A percentile compares a stretch with the other conserved stretches of the same genome.
phyloP scores from a whole-genome alignment of 1,284 basidiomycete genomes.

The Puccinia horiana region DNA sequence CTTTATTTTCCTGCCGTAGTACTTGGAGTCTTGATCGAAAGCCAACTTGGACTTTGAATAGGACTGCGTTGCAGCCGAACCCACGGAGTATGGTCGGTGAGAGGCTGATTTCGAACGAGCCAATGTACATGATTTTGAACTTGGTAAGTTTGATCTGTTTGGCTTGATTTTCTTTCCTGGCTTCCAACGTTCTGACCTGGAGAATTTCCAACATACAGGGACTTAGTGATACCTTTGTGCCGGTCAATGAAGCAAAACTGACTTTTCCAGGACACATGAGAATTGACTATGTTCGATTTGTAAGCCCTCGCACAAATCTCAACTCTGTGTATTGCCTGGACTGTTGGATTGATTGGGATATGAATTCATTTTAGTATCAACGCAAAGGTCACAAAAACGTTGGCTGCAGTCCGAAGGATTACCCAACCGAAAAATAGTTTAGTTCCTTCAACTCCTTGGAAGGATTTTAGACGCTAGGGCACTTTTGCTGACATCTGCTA shows the following conservation, averaged over 20 bases:
- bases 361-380: conserved; percentile 33
- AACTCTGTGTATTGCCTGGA: neutral
- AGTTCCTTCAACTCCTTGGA: neutral
- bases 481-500: neutral
- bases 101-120: conserved; percentile 77
- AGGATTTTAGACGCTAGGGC: neutral
- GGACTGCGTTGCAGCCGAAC: conserved; percentile 71
- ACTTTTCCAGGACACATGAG: conserved; percentile 48
- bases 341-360: neutral
- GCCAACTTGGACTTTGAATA: conserved; percentile 75
- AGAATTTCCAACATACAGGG: conserved; percentile 10
- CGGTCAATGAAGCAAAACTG: conserved; percentile 44
- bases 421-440: conserved; percentile 47
- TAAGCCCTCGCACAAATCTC: neutral
- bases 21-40: conserved; percentile 70
- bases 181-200: neutral
- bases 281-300: conserved; percentile 49
- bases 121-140: conserved; percentile 64
- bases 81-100: conserved; percentile 68
- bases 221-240: conserved; percentile 48
- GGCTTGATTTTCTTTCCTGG: neutral
- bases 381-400: conserved; percentile 35
- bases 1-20: neutral
- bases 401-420: conserved; percentile 43
- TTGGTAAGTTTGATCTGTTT: conserved; percentile 51